A percentile compares a stretch with the other conserved stretches of the same genome.
Evolutionary conservation across 257 asterid species (phyloP).

Genomic region (Capsicum baccatum): DNA sequence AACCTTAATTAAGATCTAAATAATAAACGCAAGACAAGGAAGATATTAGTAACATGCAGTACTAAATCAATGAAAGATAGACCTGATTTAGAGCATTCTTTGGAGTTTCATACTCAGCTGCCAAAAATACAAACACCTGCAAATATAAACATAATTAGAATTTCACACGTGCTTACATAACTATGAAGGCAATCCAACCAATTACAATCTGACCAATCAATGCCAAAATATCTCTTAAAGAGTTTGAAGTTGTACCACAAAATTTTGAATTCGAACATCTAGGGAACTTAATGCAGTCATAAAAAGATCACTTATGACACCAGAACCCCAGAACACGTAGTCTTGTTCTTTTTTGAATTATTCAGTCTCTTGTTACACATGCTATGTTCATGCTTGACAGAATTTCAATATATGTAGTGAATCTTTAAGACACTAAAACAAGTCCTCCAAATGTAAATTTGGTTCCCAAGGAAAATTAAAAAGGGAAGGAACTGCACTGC

Average conservation of each 20-base stretch:
- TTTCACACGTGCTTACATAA: not conserved
- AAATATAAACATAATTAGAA: slow-evolving; percentile 27
- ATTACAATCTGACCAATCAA: not conserved
- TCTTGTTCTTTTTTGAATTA: not conserved
- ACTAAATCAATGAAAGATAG: slow-evolving; percentile 18
- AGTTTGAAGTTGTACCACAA: not conserved
- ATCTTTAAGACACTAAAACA: not conserved
- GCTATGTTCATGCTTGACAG: not conserved
- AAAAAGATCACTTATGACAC: not conserved
- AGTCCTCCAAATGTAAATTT: not conserved
- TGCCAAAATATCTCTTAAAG: not conserved
- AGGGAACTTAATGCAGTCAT: not conserved
- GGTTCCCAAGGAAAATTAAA: not conserved
- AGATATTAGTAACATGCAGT: not conserved
- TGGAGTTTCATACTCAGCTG: slow-evolving; percentile 92
- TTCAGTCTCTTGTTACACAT: slow-evolving; percentile 15
- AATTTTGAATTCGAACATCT: slow-evolving; percentile 17
- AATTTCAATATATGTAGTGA: not conserved
- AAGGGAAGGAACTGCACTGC: not conserved
- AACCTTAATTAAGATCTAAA: not conserved
- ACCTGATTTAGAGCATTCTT: slow-evolving; percentile 91
- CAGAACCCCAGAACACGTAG: not conserved
- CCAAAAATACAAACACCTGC: slow-evolving; percentile 94
- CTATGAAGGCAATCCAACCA: not conserved
- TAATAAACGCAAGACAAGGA: slow-evolving; percentile 1